Base-by-base conservation (phyloP, 805 yeast species). In the Lipomyces mesembrius region DNA sequence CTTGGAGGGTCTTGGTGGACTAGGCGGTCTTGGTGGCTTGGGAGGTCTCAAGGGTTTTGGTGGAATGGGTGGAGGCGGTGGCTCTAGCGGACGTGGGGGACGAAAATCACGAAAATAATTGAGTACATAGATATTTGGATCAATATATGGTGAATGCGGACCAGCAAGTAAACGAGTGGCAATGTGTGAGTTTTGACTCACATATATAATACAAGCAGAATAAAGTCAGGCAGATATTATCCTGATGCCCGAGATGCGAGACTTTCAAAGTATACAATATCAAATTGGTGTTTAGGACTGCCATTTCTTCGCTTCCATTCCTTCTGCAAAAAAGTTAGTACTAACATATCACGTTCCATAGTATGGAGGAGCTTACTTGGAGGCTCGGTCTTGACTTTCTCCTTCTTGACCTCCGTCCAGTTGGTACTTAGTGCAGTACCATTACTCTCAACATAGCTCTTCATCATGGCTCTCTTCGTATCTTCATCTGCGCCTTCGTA, bases 401-500 rank as follows among this genome's bases (percentile, higher is more conserved):
- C 86, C 64, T 84, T 81, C 51, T 85, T 81, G 1, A 96, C 98
- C 67, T 92, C 97, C 11, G 80, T 84, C 99, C 99, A 95, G 75
- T 91, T 90, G 3, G 99, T 95, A 57, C 96, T 91, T 66, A 95
- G 81, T 1, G 96, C 86, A 0, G 99, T 95, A 25, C 99, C 99
- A 73, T 90, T 89, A 72, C 97, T 90, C 78, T 95, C 97, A n/a
- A 86, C 82, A 74, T 85, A 95, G 62, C 97, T 91, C 79, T 95
- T 95, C 96, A 91, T 89, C 98, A 95, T 95, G 1, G 99, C 99
- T 61, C 96, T 82, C 72, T 82, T 82, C 0, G 96, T 88, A 74
- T 95, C 97, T 7, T 90, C 95, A 75, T 92, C 96, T 0, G 96
- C 94, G 70, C 84, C 87, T 34, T 83, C 83, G 78, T 89, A 95